These are phyloP conservation scores for Fusarium pseudocircinatum DNA, from an alignment of 2,329 filamentous ascomycete species.

Conservation along the genomic window DNA sequence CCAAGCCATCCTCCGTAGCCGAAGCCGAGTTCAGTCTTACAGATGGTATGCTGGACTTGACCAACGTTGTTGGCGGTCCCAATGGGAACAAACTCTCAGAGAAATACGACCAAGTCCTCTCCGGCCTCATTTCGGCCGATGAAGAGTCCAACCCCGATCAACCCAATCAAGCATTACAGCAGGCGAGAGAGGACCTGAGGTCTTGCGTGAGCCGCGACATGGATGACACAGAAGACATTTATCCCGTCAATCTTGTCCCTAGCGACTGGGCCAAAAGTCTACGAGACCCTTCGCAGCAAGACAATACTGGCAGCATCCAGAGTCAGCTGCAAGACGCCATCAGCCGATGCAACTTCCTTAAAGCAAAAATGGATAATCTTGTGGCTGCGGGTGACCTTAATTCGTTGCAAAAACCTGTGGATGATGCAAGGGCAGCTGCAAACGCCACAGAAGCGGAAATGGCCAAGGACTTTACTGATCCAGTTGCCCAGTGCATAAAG, in stretches of 20 bases:
- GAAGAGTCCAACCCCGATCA: not conserved
- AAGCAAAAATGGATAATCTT: not conserved
- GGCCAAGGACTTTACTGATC: not conserved
- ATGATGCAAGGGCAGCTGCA: not conserved
- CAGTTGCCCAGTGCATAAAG: not conserved
- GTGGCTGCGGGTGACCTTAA: not conserved
- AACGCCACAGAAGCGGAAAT: not conserved
- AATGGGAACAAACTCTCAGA: not conserved
- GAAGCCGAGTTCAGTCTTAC: not conserved
- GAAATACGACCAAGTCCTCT: not conserved
- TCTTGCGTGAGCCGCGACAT: not conserved
- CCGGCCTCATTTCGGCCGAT: not conserved
- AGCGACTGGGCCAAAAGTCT: not conserved
- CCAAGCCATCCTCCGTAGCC: accelerated
- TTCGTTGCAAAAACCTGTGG: not conserved
- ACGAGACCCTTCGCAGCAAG: not conserved
- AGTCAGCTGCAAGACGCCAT: not conserved
- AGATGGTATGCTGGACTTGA: accelerated
- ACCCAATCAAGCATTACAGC: not conserved
- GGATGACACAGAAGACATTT: not conserved
- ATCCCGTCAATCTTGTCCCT: not conserved
- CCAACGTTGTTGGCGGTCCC: not conserved
- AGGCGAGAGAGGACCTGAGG: not conserved
- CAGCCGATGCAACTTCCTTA: not conserved
- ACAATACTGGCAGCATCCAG: no score